These are phyloP conservation scores for Ophiosphaerella narmari DNA, from an alignment of 2,329 filamentous ascomycete genomes.

Conservation along the genomic window DNA sequence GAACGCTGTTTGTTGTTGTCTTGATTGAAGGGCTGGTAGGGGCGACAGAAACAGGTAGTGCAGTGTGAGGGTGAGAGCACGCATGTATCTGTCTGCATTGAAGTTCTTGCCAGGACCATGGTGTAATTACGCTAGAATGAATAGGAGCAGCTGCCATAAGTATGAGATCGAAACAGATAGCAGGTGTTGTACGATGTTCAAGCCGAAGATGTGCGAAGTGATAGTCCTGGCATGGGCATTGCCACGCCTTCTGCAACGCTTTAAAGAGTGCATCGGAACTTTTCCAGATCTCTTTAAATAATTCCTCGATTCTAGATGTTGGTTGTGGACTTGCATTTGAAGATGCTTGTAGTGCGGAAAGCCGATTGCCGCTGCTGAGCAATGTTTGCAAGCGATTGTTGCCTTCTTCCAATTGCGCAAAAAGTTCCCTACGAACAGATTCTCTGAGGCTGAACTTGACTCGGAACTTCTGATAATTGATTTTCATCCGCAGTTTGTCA, in stretches of 20 bases:
- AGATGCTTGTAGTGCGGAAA: conserved; percentile 12
- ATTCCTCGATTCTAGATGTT: conserved; percentile 8
- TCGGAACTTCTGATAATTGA: conserved; percentile 19
- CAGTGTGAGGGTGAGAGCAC: conserved; percentile 4
- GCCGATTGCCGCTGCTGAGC: conserved; percentile 18
- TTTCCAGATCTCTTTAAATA: conserved; percentile 15
- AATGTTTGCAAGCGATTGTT: conserved; percentile 26
- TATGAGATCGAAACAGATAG: conserved; percentile 23
- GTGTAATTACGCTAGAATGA: neutral
- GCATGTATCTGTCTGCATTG: conserved; percentile 15
- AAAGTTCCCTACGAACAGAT: conserved; percentile 11
- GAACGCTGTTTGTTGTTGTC: neutral
- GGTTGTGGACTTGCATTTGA: conserved; percentile 1
- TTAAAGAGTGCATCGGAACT: conserved; percentile 20
- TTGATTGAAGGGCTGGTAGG: neutral
- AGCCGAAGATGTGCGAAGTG: conserved; percentile 26
- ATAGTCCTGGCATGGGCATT: conserved; percentile 25
- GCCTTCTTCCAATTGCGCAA: conserved; percentile 20
- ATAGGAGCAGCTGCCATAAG: neutral
- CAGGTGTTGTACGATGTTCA: conserved; percentile 24
- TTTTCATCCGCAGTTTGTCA: neutral
- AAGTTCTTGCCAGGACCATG: conserved; percentile 20
- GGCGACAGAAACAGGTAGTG: neutral
- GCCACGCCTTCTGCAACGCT: conserved; percentile 22
- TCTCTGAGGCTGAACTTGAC: conserved; percentile 22